Evolutionary conservation across 352 stramenopile genomes (phyloP), one percentile per base, ranked within the genome.

Genomic region (Phytophthora cryptogea): DNA sequence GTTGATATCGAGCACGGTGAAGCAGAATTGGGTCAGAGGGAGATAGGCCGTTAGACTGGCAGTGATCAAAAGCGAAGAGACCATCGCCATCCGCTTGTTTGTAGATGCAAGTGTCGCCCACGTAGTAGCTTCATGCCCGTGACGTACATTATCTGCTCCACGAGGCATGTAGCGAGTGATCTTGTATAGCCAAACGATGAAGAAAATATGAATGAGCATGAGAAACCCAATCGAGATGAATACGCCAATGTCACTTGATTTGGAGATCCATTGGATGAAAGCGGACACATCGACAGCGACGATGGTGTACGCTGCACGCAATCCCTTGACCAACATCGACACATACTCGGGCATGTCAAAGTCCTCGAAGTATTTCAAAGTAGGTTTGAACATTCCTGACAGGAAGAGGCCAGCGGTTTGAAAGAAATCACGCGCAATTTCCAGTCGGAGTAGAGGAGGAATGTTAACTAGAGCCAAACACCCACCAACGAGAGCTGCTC

Each of bases 321-420:
- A 59, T 4, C 63, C 55, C 4, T 27, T 36, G 4, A 71, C 44
- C 4, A 63, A 49, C 26, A 33, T 48, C 2, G 36, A 42, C 1
- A 76, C 17, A 16, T 68, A 52, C 17, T 17, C 26, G 2, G 62
- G 63, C 39, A 64, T 45, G 32, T 67, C 45, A 23, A 72, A 57
- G 9, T 68, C 5, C n/a, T 59, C 37, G 9, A 59, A 52, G 56
- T 45, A 64, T 31, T 42, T 37, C 14, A 71, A 13, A 1, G 73
- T 57, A 9, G 61, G 46, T 20, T 59, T 63, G 48, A 76, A 78
- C 20, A 80, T 45, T 23, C 68, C 69, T 0, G 64, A 69, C 44
- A 80, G 73, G 28, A 80, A 76, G 27, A 80, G 46, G 10, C 65
- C 70, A 14, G 70, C 46, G 0, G 61, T 78, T 37, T 80, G 72